Evolutionary conservation across 768 basidiomycete species (phyloP), one percentile per base, ranked within the genome.

Genomic region (Mycena pura): DNA sequence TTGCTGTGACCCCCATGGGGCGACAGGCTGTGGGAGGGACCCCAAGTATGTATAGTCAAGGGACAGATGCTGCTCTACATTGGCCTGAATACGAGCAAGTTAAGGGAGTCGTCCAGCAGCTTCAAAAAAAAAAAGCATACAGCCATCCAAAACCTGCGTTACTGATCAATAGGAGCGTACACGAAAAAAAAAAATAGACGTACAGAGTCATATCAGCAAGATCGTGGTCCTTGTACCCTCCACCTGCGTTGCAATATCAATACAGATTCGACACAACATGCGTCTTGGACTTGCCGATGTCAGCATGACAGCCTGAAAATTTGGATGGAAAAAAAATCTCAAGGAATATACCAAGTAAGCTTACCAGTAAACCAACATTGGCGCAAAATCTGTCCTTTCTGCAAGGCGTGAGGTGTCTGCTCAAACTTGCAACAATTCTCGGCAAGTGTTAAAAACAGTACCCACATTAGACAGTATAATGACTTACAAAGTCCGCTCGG

Each of bases 351-450:
- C n/a, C n/a, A n/a, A n/a, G n/a, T n/a, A n/a, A n/a, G 63, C 78
- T 68, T 68, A 84, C 89, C 90, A 52, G 82, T 73, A 68, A 92
- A 92, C 90, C 90, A 92, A 64, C 86, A 88, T 78, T 92, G 90
- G 57, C 83, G 85, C 61, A 92, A 70, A 14, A 82, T 67, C 64
- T 92, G 90, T 7, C 79, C 78, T 68, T 86, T 88, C 45, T 65
- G 69, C 43, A 74, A 76, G 8, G 87, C 88, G 22, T 64, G 75
- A 14, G 78, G 75, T 0, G 84, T 84, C 66, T 90, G 88, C 36
- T 83, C 77, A 60, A 89, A 90, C 69, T 85, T 89, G 49, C 83
- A 83, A 67, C 84, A 85, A 45, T 82, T 75, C 89, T 90, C 29
- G 49, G 44, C 56, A 25, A 31, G 14, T 52, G 49, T n/a, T 19